Percentiles rank a stretch among this genome's conserved stretches.
Evolutionary conservation across 768 basidiomycete genomes (phyloP).

Genomic region (Tylopilus balloui): DNA sequence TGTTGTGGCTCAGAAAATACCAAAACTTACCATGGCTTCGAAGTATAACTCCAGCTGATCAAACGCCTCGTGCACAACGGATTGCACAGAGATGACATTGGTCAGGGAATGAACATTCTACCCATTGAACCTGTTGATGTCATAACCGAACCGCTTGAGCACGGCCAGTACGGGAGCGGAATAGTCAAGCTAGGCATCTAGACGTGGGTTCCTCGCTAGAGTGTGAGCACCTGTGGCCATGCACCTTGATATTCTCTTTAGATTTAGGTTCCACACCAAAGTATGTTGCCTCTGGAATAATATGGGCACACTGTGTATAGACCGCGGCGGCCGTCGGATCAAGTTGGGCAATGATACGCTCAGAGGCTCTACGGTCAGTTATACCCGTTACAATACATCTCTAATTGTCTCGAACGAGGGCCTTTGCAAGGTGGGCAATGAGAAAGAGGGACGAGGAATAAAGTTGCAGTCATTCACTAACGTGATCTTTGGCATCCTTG

Average conservation of each 20-base stretch:
- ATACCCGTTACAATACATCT: constrained; percentile 32
- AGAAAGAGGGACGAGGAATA: neutral
- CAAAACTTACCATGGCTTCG: constrained; percentile 4
- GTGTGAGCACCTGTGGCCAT: neutral
- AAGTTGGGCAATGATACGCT: neutral
- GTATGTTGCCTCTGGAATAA: constrained; percentile 5
- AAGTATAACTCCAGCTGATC: constrained; percentile 4
- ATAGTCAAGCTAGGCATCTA: constrained; percentile 4
- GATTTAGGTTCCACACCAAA: neutral
- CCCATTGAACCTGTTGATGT: constrained; percentile 1
- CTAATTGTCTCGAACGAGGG: constrained; percentile 34
- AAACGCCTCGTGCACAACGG: neutral
- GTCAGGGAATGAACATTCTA: constrained; percentile 4
- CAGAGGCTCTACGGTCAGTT: constrained; percentile 16
- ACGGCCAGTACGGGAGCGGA: constrained; percentile 1
- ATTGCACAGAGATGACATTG: constrained; percentile 3
- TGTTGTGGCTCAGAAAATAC: neutral
- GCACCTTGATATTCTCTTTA: neutral
- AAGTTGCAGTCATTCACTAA: neutral
- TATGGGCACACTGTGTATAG: constrained; percentile 1
- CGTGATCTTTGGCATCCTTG: neutral
- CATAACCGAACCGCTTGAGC: constrained; percentile 2
- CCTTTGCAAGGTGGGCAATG: constrained; percentile 21
- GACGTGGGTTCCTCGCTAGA: neutral
- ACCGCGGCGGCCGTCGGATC: no score